Conservation (phyloP, 78 protist species). For the slime mould (Dictyostelium discoideum) region dicty_2.7 NC_007088.5:5056001-5056500, state of each 20-base stretch:
- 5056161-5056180: not conserved
- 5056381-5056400: not conserved
- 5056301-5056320: constrained; percentile 25
- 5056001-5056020: not conserved
- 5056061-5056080: no score
- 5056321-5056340: constrained; percentile 20
- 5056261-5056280: constrained; percentile 2
- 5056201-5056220: not conserved
- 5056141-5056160: no score
- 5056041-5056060: no score
- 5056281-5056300: constrained; percentile 31
- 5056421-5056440: constrained; percentile 16
- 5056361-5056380: not conserved
- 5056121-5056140: no score
- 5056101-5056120: no score
- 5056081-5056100: no score
- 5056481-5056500: constrained; percentile 5
- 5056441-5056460: constrained; percentile 26
- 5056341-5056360: not conserved
- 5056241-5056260: constrained; percentile 18
- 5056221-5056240: constrained; percentile 30
- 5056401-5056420: not conserved
- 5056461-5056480: not conserved
- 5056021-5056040: no score
- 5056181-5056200: not conserved